A percentile compares a stretch with the other conserved stretches of the same genome.
Evolutionary conservation across 352 stramenopile species (phyloP).

Genomic region (Globisporangium lucens): DNA sequence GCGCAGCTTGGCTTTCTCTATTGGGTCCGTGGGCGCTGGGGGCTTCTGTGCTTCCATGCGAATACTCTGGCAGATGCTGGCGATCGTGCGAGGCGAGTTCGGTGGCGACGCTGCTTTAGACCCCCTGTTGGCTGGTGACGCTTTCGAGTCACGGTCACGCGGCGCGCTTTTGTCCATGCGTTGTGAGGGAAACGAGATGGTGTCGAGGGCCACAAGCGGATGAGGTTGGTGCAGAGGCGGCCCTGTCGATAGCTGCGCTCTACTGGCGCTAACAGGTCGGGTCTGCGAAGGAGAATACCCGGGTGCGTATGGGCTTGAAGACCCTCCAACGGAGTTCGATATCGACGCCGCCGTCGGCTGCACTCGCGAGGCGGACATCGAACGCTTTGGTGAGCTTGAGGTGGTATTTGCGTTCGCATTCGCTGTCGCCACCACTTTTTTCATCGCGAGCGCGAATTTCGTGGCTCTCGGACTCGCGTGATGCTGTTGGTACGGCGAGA

Average conservation of each 20-base stretch:
- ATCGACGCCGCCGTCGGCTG: slow-evolving; percentile 23
- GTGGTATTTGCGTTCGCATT: neutral
- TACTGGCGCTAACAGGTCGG: slow-evolving; percentile 18
- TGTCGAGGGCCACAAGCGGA: slow-evolving; percentile 2
- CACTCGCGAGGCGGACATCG: slow-evolving; percentile 34
- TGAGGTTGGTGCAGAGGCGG: neutral
- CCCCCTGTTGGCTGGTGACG: neutral
- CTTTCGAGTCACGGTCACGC: neutral
- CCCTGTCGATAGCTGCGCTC: neutral
- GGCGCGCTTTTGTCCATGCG: neutral
- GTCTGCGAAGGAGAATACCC: neutral
- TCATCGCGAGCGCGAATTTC: slow-evolving; percentile 16
- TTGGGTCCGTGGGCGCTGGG: slow-evolving; percentile 1
- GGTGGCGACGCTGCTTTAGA: neutral
- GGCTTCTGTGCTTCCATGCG: slow-evolving; percentile 5
- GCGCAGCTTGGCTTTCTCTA: slow-evolving; percentile 39
- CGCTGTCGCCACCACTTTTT: slow-evolving; percentile 1
- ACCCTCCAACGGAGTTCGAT: neutral
- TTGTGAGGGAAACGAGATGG: slow-evolving; percentile 5
- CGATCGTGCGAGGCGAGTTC: slow-evolving; percentile 2
- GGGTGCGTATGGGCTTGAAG: neutral
- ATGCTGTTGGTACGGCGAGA: neutral
- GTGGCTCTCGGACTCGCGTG: slow-evolving; percentile 28
- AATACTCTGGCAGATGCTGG: slow-evolving; percentile 8
- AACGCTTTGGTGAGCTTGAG: slow-evolving; percentile 25